Base-by-base conservation (phyloP, 768 basidiomycete genomes). In the Phaeotremella fagi region DNA sequence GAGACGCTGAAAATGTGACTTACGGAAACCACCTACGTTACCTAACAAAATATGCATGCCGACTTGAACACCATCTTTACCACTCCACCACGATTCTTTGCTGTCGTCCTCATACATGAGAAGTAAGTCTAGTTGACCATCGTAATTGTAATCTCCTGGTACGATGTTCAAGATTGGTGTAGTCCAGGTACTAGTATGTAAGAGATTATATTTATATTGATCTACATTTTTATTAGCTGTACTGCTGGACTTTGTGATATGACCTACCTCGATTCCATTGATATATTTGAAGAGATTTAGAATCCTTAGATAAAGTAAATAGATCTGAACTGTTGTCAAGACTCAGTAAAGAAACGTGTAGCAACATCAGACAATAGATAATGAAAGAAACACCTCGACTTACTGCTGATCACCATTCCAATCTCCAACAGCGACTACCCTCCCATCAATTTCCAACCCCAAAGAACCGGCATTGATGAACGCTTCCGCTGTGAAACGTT, bases 391-490 rank as follows among this genome's bases (percentile, higher is more conserved):
- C n/a, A 16, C n/a, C 35, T 3, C 54, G 18, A 77, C 88, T 70
- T 71, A 95, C 90, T 88, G 87, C 72, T 97, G 91, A 74, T 98
- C 90, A 3, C 88, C 91, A 72, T 97, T 84, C 74, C 92, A 94
- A 77, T 99, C 94, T 27, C 91, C 95, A 64, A 89, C 88, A 6
- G 91, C 92, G 55, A 89, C 80, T 18, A 95, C 80, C 47, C 87
- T 80, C 24, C 82, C 84, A 48, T 82, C 80, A 1, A 71, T 57
- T 43, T 80, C 80, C 27, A 97, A 75, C 1, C 91, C 92, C 72
- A 92, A 78, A 1, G 83, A 76, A 6, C 90, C 92, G 2, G 90
- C 85, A 55, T 82, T 79, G 45, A 95, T 77, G 47, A 97, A 79
- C 0, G 85, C 80, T 64, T 91, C 92, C 48, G 84, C 82, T 9